These are phyloP conservation scores for Botryococcus braunii DNA, from an alignment of 163 green algal genomes.

Conservation along the genomic window DNA sequence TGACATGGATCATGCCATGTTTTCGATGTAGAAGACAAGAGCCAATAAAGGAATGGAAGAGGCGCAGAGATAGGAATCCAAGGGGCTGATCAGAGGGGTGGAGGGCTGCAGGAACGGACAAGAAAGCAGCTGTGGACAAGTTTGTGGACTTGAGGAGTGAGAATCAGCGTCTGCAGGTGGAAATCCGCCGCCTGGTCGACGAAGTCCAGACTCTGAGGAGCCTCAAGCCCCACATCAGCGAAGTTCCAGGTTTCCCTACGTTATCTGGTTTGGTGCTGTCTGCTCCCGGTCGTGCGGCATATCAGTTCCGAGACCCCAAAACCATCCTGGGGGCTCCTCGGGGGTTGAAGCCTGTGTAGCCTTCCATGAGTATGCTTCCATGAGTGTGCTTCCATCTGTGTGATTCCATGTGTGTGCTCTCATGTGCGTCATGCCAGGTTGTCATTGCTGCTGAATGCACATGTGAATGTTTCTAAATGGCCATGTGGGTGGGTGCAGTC, in stretches of 20 bases:
- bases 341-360: background rate
- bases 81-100: background rate
- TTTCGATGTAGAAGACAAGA: background rate
- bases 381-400: background rate
- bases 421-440: background rate
- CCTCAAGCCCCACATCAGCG: background rate
- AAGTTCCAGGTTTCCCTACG: background rate
- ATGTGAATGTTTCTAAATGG: background rate
- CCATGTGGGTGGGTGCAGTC: slow-evolving; percentile 1
- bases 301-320: background rate
- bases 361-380: background rate
- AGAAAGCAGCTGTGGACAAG: background rate
- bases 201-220: background rate
- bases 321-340: background rate
- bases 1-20: background rate
- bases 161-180: slow-evolving; percentile 4
- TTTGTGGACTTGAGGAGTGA: slow-evolving; percentile 12
- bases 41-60: background rate
- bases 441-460: background rate
- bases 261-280: background rate
- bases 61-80: background rate
- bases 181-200: background rate
- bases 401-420: background rate
- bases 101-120: background rate
- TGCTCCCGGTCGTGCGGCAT: background rate